Base-by-base conservation (phyloP, 2,329 filamentous ascomycete species). In the Knufia fluminis region DNA sequence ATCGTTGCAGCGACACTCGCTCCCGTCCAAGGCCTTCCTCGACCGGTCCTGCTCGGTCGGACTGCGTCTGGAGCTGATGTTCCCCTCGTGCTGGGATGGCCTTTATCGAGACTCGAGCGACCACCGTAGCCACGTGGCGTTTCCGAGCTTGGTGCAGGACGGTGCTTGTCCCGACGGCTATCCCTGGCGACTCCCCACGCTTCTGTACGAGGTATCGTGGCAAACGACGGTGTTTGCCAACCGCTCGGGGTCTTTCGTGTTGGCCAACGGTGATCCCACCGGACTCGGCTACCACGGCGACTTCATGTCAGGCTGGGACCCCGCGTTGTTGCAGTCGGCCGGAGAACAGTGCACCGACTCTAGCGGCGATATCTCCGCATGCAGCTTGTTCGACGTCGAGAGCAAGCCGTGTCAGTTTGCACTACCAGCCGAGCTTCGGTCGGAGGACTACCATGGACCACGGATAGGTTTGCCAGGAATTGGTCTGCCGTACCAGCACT, bases 1-100 rank as follows among this genome's bases (percentile, higher is more conserved):
- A n/a, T 42, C 39, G 22, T 24, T 42, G 16, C 39, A 22, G 22
- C 39, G 39, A 22, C 39, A 42, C 39, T 42, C 22, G 17, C 39
- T 42, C 17, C 39, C 39, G 39, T 42, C 39, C 39, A 42, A 42
- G 22, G 22, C 39, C 39, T 22, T 42, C 39, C 16, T 42, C 39
- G 39, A 42, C 22, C 39, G 22, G 39, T 24, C 16, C 39, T 42
- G 39, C 22, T 24, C 39, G 16, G 19, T 94, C 60, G 91, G 91
- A 52, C 63, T 94, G 45, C 83, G 89, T 46, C 72, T 91, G 35
- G 88, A 94, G 67, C 68, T 94, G 52, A 86, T 86, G 76, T 94
- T 94, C 69, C 86, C 87, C 0, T 88, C 83, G 1, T 94, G 88
- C 77, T 94, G 88, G 84, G 86, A 92, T 59, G 86, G 86, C 46